Percentiles rank a stretch among this genome's conserved stretches.
Evolutionary conservation across 2,329 filamentous ascomycete genomes (phyloP).

Genomic region (Penicillium decumbens): DNA sequence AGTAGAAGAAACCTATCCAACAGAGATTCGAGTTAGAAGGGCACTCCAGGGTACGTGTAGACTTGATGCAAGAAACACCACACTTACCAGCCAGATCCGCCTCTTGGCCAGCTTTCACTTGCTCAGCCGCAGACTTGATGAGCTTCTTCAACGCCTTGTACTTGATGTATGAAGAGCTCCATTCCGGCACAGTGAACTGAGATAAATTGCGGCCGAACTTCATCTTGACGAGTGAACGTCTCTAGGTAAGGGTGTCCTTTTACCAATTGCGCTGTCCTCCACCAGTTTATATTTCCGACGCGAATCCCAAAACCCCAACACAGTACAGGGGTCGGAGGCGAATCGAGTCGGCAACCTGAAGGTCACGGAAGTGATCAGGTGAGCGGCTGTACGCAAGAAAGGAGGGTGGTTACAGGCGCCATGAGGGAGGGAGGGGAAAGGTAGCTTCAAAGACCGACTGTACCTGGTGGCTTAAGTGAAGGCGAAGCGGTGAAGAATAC

Average conservation of each 20-base stretch:
- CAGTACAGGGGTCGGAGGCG: slow-evolving; percentile 1
- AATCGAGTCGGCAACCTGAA: slow-evolving; percentile 12
- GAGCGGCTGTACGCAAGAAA: slow-evolving; percentile 21
- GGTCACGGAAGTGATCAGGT: slow-evolving; percentile 21
- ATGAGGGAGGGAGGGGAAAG: slow-evolving; percentile 8
- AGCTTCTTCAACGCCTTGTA: slow-evolving; percentile 74
- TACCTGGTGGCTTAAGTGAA: slow-evolving; percentile 5
- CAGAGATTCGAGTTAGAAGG: slow-evolving; percentile 24
- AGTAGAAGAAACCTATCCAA: slow-evolving; percentile 84
- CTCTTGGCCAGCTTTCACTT: slow-evolving; percentile 64
- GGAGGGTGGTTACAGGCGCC: slow-evolving; percentile 10
- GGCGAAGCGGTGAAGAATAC: background rate
- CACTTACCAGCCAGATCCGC: slow-evolving; percentile 85
- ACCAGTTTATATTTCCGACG: background rate
- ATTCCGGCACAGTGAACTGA: slow-evolving; percentile 49
- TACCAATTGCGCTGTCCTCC: background rate
- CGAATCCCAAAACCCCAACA: background rate
- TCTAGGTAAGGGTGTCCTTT: background rate
- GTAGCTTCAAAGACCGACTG: slow-evolving; percentile 6
- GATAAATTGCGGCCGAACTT: slow-evolving; percentile 50
- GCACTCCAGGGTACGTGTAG: slow-evolving; percentile 8
- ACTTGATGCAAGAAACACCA: slow-evolving; percentile 12
- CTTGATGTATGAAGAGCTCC: slow-evolving; percentile 49
- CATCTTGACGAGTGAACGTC: slow-evolving; percentile 33
- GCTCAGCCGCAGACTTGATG: slow-evolving; percentile 70